Conservation (phyloP, 768 basidiomycete genomes). For the Mycena maculata region DNA sequence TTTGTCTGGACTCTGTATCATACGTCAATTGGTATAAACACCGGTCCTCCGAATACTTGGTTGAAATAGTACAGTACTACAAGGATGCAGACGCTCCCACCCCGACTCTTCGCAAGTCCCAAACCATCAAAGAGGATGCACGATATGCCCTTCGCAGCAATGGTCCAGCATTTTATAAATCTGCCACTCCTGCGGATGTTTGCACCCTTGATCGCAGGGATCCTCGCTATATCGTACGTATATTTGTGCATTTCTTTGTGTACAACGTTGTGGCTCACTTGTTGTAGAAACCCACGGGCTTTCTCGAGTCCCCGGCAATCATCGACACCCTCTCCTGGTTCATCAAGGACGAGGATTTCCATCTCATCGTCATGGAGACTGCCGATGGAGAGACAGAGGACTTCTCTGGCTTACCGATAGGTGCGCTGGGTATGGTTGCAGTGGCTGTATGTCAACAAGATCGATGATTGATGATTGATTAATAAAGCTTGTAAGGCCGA, state of each 20-base stretch:
- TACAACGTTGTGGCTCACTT: neutral
- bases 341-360: neutral
- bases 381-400: neutral
- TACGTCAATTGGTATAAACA: no score
- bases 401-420: neutral
- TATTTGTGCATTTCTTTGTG: neutral
- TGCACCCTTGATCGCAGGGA: neutral
- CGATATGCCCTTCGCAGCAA: neutral
- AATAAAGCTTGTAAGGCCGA: no score
- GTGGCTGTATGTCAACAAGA: neutral
- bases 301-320: neutral
- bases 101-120: neutral
- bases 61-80: neutral
- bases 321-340: neutral
- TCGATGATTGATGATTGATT: neutral
- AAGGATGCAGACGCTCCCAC: neutral
- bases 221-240: neutral
- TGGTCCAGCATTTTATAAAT: constrained; percentile 10
- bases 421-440: neutral
- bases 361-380: neutral
- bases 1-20: no score
- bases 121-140: neutral
- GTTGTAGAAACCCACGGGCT: neutral
- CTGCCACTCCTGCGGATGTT: neutral
- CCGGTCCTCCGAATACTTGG: no score